Evolutionary conservation across 257 asterid genomes (phyloP).

Genomic region (Fraxinus americana): DNA sequence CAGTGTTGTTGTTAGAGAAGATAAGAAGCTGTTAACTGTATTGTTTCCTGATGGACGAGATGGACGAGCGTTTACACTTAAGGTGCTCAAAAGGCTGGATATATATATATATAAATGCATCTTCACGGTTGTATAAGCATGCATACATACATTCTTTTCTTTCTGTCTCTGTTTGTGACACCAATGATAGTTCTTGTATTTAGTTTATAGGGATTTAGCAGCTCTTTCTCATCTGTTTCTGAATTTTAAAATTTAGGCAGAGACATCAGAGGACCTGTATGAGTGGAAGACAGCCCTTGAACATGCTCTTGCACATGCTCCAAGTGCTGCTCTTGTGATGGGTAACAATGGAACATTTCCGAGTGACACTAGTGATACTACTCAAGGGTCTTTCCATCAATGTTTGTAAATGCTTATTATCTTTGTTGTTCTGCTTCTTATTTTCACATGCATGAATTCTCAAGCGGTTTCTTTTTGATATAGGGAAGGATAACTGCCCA

Average conservation of each 20-base stretch:
- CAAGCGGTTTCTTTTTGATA: conserved; percentile 25
- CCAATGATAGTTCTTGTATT: not conserved
- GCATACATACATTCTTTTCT: not conserved
- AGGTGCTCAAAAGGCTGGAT: conserved; percentile 46
- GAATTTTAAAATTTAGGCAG: conserved; percentile 59
- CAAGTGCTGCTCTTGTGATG: conserved; percentile 90
- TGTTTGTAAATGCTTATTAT: conserved; percentile 44
- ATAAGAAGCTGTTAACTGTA: conserved; percentile 82
- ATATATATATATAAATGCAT: not conserved
- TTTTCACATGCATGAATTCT: conserved; percentile 10
- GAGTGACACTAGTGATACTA: conserved; percentile 64
- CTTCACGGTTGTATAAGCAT: not conserved
- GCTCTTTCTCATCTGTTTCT: conserved; percentile 5
- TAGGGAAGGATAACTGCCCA: conserved; percentile 91
- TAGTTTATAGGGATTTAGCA: conserved; percentile 16
- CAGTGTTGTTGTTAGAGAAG: conserved; percentile 95
- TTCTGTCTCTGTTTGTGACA: not conserved
- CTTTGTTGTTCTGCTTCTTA: conserved; percentile 10
- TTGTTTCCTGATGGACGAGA: conserved; percentile 92
- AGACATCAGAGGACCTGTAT: conserved; percentile 83
- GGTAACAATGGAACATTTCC: conserved; percentile 87
- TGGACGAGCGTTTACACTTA: conserved; percentile 91
- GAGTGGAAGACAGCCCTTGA: conserved; percentile 97
- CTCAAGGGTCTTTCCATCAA: conserved; percentile 74
- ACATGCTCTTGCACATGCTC: conserved; percentile 90